Percentiles rank a stretch among this genome's conserved stretches.
Evolutionary conservation across 352 stramenopile genomes (phyloP).

Genomic region (Lagenidium sp.): DNA sequence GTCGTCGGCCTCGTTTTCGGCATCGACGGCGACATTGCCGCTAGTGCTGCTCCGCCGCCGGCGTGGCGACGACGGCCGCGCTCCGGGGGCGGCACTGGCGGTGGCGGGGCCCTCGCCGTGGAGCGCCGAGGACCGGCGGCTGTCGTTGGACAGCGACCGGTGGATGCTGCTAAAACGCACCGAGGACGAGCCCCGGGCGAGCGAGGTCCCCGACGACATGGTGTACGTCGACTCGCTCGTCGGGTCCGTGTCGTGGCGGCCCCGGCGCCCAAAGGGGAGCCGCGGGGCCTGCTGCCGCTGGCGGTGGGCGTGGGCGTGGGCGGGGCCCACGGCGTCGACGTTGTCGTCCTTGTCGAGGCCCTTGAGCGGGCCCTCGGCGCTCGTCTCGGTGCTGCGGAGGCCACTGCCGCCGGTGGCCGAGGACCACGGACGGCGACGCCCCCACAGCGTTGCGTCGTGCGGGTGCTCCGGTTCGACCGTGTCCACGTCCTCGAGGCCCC

Average conservation of each 20-base stretch:
- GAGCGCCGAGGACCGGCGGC: constrained; percentile 1
- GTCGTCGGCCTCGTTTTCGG: background rate
- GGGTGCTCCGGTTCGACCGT: constrained; percentile 4
- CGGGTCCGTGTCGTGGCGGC: too few relatives aligned
- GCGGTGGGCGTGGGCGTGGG: background rate
- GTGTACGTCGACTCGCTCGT: constrained; percentile 6
- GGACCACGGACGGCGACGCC: too few relatives aligned
- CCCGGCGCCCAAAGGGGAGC: too few relatives aligned
- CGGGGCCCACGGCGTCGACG: background rate
- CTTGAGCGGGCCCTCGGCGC: too few relatives aligned
- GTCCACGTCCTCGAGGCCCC: constrained; percentile 9
- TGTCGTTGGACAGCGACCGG: constrained; percentile 2
- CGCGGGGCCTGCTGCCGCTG: too few relatives aligned
- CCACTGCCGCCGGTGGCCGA: too few relatives aligned
- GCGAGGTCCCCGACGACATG: constrained; percentile 1
- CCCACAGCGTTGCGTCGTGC: too few relatives aligned
- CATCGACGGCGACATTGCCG: constrained; percentile 1
- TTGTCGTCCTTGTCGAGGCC: background rate
- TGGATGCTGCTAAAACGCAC: constrained; percentile 14
- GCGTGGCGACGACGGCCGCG: constrained; percentile 5
- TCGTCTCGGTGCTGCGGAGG: background rate
- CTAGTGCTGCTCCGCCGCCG: constrained; percentile 1
- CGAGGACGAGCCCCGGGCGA: constrained; percentile 7
- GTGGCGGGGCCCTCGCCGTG: background rate
- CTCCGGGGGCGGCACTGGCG: background rate